Evolutionary conservation across 257 asterid genomes (phyloP).

Genomic region (Capsicum baccatum): DNA sequence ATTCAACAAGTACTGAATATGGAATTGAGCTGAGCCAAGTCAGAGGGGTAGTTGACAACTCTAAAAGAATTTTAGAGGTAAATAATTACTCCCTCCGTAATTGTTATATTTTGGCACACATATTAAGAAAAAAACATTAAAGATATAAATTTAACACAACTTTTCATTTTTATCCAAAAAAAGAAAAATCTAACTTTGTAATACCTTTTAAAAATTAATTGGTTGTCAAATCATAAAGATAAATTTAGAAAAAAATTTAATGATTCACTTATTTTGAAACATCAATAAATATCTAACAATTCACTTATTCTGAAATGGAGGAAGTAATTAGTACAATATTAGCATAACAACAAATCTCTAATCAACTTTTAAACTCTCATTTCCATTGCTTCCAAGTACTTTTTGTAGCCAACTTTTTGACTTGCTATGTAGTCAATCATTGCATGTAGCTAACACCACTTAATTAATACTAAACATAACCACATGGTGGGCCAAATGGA

Average conservation of each 20-base stretch:
- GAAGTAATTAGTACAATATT: neutral
- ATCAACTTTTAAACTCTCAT: neutral
- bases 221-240: too few species aligned
- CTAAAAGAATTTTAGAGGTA: slow-evolving; percentile 72
- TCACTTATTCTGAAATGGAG: too few species aligned
- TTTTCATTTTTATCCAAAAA: too few species aligned
- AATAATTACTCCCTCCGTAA: neutral
- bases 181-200: too few species aligned
- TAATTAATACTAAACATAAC: neutral
- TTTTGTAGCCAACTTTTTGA: neutral
- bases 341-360: neutral
- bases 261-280: too few species aligned
- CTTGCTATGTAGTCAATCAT: neutral
- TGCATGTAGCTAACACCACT: neutral
- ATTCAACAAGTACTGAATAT: slow-evolving; percentile 47
- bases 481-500: slow-evolving; percentile 41
- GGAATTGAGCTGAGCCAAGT: slow-evolving; percentile 63
- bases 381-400: neutral
- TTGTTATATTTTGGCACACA: too few species aligned
- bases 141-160: too few species aligned
- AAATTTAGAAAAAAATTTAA: too few species aligned
- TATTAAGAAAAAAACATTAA: too few species aligned
- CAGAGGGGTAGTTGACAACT: slow-evolving; percentile 79
- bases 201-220: too few species aligned
- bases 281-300: too few species aligned